phyloP scores from a whole-genome alignment of 2,329 filamentous ascomycete species.

The Exophiala xenobiotica region DNA sequence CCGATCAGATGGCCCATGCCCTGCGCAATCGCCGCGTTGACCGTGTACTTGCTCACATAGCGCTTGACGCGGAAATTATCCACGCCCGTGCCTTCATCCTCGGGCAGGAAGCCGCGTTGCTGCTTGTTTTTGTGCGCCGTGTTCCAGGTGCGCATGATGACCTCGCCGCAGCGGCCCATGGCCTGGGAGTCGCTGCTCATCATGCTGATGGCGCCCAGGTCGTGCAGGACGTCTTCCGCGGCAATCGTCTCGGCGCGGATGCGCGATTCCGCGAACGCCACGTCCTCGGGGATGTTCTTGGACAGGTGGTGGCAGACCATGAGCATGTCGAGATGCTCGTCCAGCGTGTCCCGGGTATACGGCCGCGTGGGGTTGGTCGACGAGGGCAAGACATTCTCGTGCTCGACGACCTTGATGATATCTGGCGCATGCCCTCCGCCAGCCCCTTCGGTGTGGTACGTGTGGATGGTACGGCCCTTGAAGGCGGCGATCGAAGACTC shows the following conservation, averaged over 20 bases:
- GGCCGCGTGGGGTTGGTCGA: slow-evolving; percentile 92
- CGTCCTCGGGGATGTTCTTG: slow-evolving; percentile 90
- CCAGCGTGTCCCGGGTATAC: slow-evolving; percentile 86
- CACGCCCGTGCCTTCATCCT: slow-evolving; percentile 75
- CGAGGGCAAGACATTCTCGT: slow-evolving; percentile 81
- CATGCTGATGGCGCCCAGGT: slow-evolving; percentile 94
- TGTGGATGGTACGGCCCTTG: slow-evolving; percentile 85
- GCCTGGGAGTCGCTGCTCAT: slow-evolving; percentile 95
- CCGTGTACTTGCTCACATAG: slow-evolving; percentile 93
- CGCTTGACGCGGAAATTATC: slow-evolving; percentile 92
- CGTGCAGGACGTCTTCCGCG: slow-evolving; percentile 92
- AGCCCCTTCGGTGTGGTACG: slow-evolving; percentile 94
- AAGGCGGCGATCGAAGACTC: slow-evolving; percentile 86
- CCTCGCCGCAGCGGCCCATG: slow-evolving; percentile 95
- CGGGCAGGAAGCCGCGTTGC: slow-evolving; percentile 71
- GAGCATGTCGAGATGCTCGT: slow-evolving; percentile 96
- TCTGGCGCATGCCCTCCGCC: slow-evolving; percentile 94
- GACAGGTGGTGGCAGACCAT: slow-evolving; percentile 97
- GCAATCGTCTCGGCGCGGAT: slow-evolving; percentile 96
- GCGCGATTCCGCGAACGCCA: slow-evolving; percentile 90
- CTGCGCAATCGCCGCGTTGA: slow-evolving; percentile 89
- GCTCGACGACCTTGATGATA: slow-evolving; percentile 90
- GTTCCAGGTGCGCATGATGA: slow-evolving; percentile 91
- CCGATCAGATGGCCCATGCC: slow-evolving; percentile 86
- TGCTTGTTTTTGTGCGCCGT: slow-evolving; percentile 96